Evolutionary conservation across 306 rosid species (phyloP).

Genomic region (Ormosia emarginata): DNA sequence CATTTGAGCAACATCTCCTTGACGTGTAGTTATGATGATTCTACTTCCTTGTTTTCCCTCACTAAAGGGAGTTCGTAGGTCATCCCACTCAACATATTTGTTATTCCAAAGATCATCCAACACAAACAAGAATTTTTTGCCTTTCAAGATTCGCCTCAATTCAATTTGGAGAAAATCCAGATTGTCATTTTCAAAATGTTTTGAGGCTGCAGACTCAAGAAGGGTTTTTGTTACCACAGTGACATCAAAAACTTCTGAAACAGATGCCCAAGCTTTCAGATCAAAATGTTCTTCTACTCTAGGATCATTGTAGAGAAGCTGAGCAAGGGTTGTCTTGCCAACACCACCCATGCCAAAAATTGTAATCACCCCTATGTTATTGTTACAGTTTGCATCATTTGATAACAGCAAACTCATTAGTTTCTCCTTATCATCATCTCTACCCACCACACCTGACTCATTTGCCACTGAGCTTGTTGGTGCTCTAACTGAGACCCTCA

Average conservation of each 20-base stretch:
- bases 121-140: slow-evolving; percentile 36
- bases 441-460: slow-evolving; percentile 32
- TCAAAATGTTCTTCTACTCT: slow-evolving; percentile 8
- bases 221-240: slow-evolving; percentile 34
- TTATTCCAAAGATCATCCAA: slow-evolving; percentile 47
- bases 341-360: slow-evolving; percentile 24
- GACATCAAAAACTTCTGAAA: slow-evolving; percentile 30
- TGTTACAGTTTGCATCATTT: not conserved
- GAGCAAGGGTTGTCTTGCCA: slow-evolving; percentile 38
- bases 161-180: slow-evolving; percentile 35
- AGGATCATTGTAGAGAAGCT: slow-evolving; percentile 2
- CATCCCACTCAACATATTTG: slow-evolving; percentile 37
- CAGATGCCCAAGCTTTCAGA: slow-evolving; percentile 21
- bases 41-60: slow-evolving; percentile 34
- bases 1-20: slow-evolving; percentile 28
- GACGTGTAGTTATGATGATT: slow-evolving; percentile 34
- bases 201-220: slow-evolving; percentile 11
- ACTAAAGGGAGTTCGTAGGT: slow-evolving; percentile 9
- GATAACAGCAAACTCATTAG: slow-evolving; percentile 1
- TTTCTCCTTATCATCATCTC: slow-evolving; percentile 24
- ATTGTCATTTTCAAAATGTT: slow-evolving; percentile 16
- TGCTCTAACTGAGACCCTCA: not conserved
- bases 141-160: slow-evolving; percentile 22
- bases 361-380: not conserved
- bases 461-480: slow-evolving; percentile 40